Base-by-base conservation (phyloP, 2,329 filamentous ascomycete species). In the Pyrenochaeta sp. region DNA sequence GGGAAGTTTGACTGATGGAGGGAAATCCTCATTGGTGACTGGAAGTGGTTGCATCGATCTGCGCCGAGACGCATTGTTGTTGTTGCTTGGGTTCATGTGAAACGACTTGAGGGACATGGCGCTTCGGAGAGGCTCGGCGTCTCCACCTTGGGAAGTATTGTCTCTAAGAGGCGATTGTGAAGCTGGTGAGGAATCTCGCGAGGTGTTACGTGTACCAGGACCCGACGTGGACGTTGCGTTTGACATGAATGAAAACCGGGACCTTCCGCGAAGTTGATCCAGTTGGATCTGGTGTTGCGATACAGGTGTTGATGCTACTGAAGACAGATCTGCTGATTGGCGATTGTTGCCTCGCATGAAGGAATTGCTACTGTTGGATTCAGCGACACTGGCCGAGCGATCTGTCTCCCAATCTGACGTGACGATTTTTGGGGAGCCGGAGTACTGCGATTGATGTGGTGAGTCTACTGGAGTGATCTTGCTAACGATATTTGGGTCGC, bases 1-100 rank as follows among this genome's bases (percentile, higher is more conserved):
- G 18, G 52, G 43, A 3, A 42, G 42, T 6, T 44, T 39, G 15
- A 53, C 51, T 24, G 63, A 54, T 44, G 61, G 44, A n/a, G 53
- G 53, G 21, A 47, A 55, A 40, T 71, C 52, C 41, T 71, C 68
- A 47, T 67, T 60, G 9, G 68, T 71, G 34, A 66, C 58, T 2
- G 68, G 68, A 11, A 72, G 49, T 26, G 66, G 65, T 26, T 71
- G 68, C 62, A 72, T 70, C 21, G 70, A 72, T 51, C 70, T 60
- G 26, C 70, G 60, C 13, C 69, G 63, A 41, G 55, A 65, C 11
- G 61, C 53, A 22, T 51, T 56, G 19, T 54, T 41, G 24, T 53
- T 62, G 21, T 53, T 62, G 35, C 46, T 66, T 7, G 68, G 69
- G 32, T 65, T 70, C 60, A 69, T 72, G 35, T 71, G 65, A 45